Evolutionary conservation across 2,329 filamentous ascomycete genomes (phyloP), one percentile per base, ranked within the genome.

Genomic region (Onygena corvina): DNA sequence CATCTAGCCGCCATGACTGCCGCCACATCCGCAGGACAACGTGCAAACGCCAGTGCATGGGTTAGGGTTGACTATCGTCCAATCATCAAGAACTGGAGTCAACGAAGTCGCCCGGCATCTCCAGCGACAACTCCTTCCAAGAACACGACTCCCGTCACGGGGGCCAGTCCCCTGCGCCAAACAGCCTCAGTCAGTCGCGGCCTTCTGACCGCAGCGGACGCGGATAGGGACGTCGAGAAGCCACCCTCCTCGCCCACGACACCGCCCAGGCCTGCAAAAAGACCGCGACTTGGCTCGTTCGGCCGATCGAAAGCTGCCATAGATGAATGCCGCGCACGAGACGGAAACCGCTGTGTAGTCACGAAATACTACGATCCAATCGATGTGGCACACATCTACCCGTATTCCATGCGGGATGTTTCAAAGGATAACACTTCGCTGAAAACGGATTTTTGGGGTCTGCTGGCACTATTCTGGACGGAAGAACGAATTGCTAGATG

Each of bases 311-410:
- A 2, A 38, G 14, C 14, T 16, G 18, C 34, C 7, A 3, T 8
- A 18, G 21, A 7, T 14, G 9, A 47, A 29, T 51, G 49, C 35
- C 27, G 34, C 16, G 18, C 9, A 9, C 20, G 49, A 30, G 51
- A 52, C 29, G 31, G 44, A 18, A 46, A 33, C 11, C 35, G 40
- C 29, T 50, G 51, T 27, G 21, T 48, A 21, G 40, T 53, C 21
- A 53, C 51, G 7, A 33, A 36, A 29, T 35, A 44, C 12, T 36
- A 38, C 16, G 21, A 50, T 23, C 45, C 45, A 18, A 35, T 52
- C 23, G 47, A 53, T n/a, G 48, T 48, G 5, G 51, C 51, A 9
- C 48, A 53, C 23, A 50, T 53, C 18, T 53, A 48, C 33, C 48
- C 51, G 4, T 53, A 48, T 40, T 48, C 51, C n/a, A 50, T 48